phyloP scores from a whole-genome alignment of 192 early-diverging fungal genomes.

The Coemansia sp. region DNA sequence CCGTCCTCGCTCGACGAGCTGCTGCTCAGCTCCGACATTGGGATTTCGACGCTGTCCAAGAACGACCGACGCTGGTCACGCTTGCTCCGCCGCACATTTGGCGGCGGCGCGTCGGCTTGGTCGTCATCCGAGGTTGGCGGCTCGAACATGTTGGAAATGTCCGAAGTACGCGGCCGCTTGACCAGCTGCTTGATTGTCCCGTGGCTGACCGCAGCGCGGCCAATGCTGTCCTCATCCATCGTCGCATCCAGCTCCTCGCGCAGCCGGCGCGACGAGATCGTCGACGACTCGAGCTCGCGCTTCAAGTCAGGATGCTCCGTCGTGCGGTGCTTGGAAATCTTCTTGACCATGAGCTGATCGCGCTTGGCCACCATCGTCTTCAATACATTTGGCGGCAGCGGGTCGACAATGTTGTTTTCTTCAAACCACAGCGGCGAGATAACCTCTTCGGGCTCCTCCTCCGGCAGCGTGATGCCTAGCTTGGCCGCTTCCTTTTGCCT shows the following conservation, averaged over 20 bases:
- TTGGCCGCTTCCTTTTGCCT: slow-evolving; percentile 28
- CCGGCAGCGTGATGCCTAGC: slow-evolving; percentile 17
- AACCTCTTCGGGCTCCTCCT: neutral
- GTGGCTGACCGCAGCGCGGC: neutral
- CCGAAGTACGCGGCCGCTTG: slow-evolving; percentile 28
- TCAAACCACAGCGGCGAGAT: slow-evolving; percentile 31
- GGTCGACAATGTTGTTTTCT: slow-evolving; percentile 27
- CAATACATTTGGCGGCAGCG: slow-evolving; percentile 19
- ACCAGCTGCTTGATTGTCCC: slow-evolving; percentile 41
- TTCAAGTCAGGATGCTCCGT: slow-evolving; percentile 35
- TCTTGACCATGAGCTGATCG: slow-evolving; percentile 22
- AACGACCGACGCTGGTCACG: slow-evolving; percentile 22
- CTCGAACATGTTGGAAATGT: slow-evolving; percentile 17
- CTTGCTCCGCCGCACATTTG: neutral
- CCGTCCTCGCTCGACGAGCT: neutral
- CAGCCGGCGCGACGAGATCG: slow-evolving; percentile 35
- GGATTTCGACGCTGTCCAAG: slow-evolving; percentile 36
- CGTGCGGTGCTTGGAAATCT: slow-evolving; percentile 5
- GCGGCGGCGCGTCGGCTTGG: neutral
- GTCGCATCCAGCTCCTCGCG: slow-evolving; percentile 33
- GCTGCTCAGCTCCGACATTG: slow-evolving; percentile 17
- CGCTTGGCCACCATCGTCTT: slow-evolving; percentile 30
- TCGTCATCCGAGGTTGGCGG: slow-evolving; percentile 2
- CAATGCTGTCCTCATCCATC: slow-evolving; percentile 1
- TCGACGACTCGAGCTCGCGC: slow-evolving; percentile 29